Evolutionary conservation across 2,329 filamentous ascomycete species (phyloP), one percentile per base, ranked within the genome.

Genomic region (Proliferodiscus dingleyae): DNA sequence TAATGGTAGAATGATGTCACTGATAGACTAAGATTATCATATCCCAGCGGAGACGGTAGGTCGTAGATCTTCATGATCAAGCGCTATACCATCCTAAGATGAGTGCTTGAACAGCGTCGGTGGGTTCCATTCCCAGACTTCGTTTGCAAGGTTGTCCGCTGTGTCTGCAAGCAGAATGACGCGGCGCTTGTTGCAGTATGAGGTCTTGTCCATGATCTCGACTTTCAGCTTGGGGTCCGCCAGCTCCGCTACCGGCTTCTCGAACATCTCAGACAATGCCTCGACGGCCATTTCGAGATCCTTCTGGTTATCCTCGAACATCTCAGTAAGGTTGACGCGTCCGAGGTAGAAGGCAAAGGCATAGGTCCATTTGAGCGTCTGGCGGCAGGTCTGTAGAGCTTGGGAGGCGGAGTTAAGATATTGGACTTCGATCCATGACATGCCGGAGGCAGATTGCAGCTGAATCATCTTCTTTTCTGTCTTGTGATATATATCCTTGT

Each of bases 381-480:
- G 91, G n/a, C 93, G 87, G 67, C 93, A 98, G 37, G 89, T 89
- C 69, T 97, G 91, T 13, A 98, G 77, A 3, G 91, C 89, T 63
- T 95, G 89, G 0, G 90, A 95, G 0, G 93, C 93, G 2, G 87
- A 85, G 61, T 95, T 88, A 18, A 98, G 78, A 64, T 97, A 98
- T 63, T 98, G 93, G 5, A 98, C 93, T 65, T 98, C 93, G 49
- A 98, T 98, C 93, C 93, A 98, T 0, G 90, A 96, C 81, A 98
- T 89, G 52, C 89, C 89, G 0, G 91, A 96, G 22, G 89, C 83
- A 30, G 87, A 89, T 67, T 98, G 93, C 34, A 98, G 76, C 65
- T 93, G 87, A 23, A 91, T 87, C 93, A 98, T 98, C 75, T 98
- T 98, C 77, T 91, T 95, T 68, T 98, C 91, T 0, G 93, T 97